phyloP scores from a whole-genome alignment of 441 rosid species.

The Pelargonium fulgidum region DNA sequence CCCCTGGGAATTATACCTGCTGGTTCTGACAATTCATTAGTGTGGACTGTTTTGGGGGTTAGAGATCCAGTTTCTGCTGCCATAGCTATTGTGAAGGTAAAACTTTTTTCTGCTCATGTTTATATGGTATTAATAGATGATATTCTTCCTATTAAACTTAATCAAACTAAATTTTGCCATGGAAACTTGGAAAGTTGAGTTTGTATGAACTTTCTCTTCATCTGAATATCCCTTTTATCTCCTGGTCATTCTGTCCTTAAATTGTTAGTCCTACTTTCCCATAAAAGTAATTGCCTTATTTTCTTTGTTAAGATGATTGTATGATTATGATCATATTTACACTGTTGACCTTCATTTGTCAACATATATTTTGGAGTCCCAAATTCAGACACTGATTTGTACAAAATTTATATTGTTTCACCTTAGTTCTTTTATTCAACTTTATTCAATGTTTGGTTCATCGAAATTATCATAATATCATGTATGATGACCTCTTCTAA shows the following conservation, averaged over 20 bases:
- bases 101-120: not conserved
- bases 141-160: not conserved
- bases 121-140: not conserved
- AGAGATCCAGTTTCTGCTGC: conserved; percentile 97
- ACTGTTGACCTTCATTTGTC: not conserved
- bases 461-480: not conserved
- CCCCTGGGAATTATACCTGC: conserved; percentile 98
- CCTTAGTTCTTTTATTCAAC: not conserved
- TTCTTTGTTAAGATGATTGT: not conserved
- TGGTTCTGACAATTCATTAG: conserved; percentile 95
- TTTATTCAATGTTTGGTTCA: not conserved
- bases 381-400: not conserved
- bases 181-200: not conserved
- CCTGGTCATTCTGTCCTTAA: conserved; percentile 2
- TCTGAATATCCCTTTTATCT: not conserved
- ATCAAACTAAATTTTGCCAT: not conserved
- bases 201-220: not conserved
- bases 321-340: not conserved
- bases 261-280: not conserved
- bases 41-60: conserved; percentile 97
- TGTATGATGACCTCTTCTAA: not conserved
- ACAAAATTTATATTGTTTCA: not conserved
- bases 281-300: not conserved
- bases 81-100: conserved; percentile 84
- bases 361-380: not conserved